These are phyloP conservation scores for Neofusicoccum parvum DNA, from an alignment of 2,329 filamentous ascomycete genomes.

Conservation along the genomic window DNA sequence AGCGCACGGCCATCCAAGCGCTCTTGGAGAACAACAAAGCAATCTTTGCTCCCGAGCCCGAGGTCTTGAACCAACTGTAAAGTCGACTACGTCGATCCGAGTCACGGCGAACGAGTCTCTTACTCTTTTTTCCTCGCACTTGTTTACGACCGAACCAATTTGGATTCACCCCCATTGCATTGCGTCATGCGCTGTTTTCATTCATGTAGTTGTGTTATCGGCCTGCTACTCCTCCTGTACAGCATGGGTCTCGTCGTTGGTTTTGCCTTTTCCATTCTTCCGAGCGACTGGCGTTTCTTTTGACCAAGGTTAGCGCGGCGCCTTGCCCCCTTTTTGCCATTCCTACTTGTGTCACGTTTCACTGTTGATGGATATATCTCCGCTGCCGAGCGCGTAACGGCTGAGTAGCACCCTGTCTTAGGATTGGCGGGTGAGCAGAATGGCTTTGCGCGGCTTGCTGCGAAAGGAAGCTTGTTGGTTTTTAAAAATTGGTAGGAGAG, in stretches of 20 bases:
- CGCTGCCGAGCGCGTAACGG: not conserved
- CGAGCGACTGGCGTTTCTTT: slow-evolving; percentile 15
- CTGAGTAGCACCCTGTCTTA: not conserved
- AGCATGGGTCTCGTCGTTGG: slow-evolving; percentile 10
- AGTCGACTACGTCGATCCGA: slow-evolving; percentile 8
- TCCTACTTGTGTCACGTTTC: not conserved
- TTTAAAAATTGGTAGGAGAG: slow-evolving; percentile 6
- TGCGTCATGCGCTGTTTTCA: not conserved
- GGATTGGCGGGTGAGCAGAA: not conserved
- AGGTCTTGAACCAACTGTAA: slow-evolving; percentile 12
- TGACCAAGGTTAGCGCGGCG: slow-evolving; percentile 3
- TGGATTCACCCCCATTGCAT: slow-evolving; percentile 14
- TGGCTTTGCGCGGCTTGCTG: slow-evolving; percentile 3
- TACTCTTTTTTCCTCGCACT: not conserved
- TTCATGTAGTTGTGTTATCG: slow-evolving; percentile 13
- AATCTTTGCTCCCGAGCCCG: slow-evolving; percentile 62
- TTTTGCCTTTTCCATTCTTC: slow-evolving; percentile 1
- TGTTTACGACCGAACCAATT: slow-evolving; percentile 9
- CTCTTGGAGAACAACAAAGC: slow-evolving; percentile 85
- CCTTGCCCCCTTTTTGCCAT: not conserved
- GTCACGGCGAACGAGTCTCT: slow-evolving; percentile 7
- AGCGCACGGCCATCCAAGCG: slow-evolving; percentile 90
- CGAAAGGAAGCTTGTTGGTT: slow-evolving; percentile 1
- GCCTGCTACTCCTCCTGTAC: slow-evolving; percentile 5
- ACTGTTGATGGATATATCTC: not conserved